Evolutionary conservation across 2,329 filamentous ascomycete species (phyloP).

Genomic region (Ceratocystis ficicola): DNA sequence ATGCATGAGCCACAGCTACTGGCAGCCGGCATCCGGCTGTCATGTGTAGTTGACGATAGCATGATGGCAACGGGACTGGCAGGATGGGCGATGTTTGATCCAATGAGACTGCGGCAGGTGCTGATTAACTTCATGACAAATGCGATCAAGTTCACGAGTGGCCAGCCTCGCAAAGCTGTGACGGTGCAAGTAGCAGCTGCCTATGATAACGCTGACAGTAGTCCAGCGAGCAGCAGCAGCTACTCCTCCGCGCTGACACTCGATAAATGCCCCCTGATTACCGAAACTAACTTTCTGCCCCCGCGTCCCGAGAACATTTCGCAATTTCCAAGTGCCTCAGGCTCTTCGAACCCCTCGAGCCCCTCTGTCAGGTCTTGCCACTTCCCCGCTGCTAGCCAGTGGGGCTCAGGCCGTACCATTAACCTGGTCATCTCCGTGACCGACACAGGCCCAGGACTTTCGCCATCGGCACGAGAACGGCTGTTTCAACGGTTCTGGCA

Average conservation of each 20-base stretch:
- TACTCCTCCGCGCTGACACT: conserved; percentile 39
- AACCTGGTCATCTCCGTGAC: conserved; percentile 61
- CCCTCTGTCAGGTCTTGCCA: not conserved
- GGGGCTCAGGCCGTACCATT: conserved; percentile 59
- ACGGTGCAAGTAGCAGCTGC: conserved; percentile 54
- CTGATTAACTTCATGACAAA: conserved; percentile 65
- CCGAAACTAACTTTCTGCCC: conserved; percentile 13
- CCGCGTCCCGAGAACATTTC: conserved; percentile 15
- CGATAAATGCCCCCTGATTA: conserved; percentile 25
- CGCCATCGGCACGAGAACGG: conserved; percentile 51
- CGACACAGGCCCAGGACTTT: conserved; percentile 58
- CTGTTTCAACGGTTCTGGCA: conserved; percentile 59
- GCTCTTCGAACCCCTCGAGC: too few species aligned
- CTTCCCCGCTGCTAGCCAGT: conserved; percentile 28
- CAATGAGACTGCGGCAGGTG: conserved; percentile 60
- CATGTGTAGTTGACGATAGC: conserved; percentile 55
- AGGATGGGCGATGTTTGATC: conserved; percentile 53
- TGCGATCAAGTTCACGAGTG: conserved; percentile 53
- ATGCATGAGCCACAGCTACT: conserved; percentile 69
- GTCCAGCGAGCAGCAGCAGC: conserved; percentile 49
- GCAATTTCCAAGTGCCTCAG: conserved; percentile 16
- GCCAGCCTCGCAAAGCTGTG: conserved; percentile 47
- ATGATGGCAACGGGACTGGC: conserved; percentile 53
- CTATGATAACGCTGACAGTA: conserved; percentile 35
- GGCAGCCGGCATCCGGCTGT: conserved; percentile 58